These are phyloP conservation scores for Bonia amplexicaulis DNA, from an alignment of 176 grass and related monocot species.

Conservation along the genomic window DNA sequence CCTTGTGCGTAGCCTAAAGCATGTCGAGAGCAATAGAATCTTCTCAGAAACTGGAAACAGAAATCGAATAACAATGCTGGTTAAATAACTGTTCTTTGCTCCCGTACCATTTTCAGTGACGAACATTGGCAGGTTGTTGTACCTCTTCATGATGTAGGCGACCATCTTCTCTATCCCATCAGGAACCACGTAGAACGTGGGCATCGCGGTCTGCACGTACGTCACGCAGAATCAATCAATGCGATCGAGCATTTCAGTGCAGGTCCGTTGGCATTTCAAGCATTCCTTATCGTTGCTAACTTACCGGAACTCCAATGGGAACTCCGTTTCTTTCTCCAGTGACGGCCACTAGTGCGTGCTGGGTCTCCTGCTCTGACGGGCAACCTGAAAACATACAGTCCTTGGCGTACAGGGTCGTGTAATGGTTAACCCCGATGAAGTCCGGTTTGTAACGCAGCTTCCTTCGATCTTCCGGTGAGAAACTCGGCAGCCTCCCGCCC, in stretches of 20 bases:
- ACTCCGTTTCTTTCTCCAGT: slow-evolving; percentile 41
- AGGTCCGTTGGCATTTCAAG: no score
- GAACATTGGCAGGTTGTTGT: slow-evolving; percentile 69
- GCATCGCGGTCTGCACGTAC: slow-evolving; percentile 54
- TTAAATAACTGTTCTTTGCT: neutral
- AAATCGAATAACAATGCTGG: neutral
- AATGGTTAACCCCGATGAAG: slow-evolving; percentile 74
- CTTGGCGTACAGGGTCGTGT: slow-evolving; percentile 53
- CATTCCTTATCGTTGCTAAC: neutral
- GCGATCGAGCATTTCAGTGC: neutral
- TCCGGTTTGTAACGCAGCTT: slow-evolving; percentile 54
- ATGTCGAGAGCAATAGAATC: neutral
- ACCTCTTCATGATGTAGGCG: slow-evolving; percentile 56
- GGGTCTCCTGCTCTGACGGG: neutral
- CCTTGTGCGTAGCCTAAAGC: slow-evolving; percentile 49
- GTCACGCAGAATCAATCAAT: neutral
- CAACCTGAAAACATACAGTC: slow-evolving; percentile 62
- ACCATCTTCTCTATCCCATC: slow-evolving; percentile 57
- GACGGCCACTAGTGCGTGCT: slow-evolving; percentile 22
- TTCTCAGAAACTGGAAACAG: neutral
- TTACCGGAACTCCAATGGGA: slow-evolving; percentile 57
- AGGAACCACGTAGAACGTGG: slow-evolving; percentile 52
- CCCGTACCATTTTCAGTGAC: slow-evolving; percentile 66
- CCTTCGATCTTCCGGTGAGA: slow-evolving; percentile 53
- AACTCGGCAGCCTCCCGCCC: slow-evolving; percentile 46